Percentiles rank a stretch among this genome's conserved stretches.
phyloP scores from a whole-genome alignment of 1,139 yeast species.

The Yamadazyma epiphylla region DNA sequence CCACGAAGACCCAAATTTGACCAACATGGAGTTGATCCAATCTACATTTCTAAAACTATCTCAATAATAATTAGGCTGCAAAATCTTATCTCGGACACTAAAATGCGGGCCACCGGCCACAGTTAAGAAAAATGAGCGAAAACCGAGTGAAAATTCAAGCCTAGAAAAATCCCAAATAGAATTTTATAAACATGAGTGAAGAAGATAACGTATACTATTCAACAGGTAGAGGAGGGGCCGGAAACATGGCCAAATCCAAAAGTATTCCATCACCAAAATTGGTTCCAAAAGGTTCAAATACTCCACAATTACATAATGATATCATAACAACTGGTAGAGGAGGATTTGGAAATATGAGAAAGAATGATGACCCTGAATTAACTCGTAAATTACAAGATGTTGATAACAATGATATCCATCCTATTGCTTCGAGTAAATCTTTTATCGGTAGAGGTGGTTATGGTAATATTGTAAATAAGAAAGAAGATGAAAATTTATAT shows the following conservation, averaged over 20 bases:
- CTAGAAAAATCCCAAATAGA: no score
- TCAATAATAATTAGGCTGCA: no score
- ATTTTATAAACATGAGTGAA: no score
- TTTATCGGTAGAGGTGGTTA: constrained; percentile 49
- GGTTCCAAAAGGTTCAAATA: constrained; percentile 58
- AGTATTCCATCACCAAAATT: constrained; percentile 50
- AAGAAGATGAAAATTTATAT: constrained; percentile 18
- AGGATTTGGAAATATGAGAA: constrained; percentile 76
- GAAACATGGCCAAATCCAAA: constrained; percentile 49
- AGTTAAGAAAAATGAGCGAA: no score
- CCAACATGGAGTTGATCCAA: no score
- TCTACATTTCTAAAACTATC: no score
- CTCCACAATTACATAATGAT: constrained; percentile 57
- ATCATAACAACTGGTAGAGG: constrained; percentile 76
- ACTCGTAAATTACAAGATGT: constrained; percentile 72
- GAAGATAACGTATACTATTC: constrained; percentile 44
- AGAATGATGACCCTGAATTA: constrained; percentile 56
- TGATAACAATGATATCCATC: constrained; percentile 38
- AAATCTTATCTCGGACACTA: no score
- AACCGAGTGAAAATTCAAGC: no score
- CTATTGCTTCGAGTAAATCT: constrained; percentile 36
- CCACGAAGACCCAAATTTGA: no score
- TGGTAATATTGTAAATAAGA: constrained; percentile 35
- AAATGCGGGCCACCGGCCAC: no score
- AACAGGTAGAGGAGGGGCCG: constrained; percentile 84